Percentiles rank a stretch among this genome's conserved stretches.
These are phyloP conservation scores for Didymella segeticola DNA, from an alignment of 2,329 filamentous ascomycete species.

Conservation along the genomic window DNA sequence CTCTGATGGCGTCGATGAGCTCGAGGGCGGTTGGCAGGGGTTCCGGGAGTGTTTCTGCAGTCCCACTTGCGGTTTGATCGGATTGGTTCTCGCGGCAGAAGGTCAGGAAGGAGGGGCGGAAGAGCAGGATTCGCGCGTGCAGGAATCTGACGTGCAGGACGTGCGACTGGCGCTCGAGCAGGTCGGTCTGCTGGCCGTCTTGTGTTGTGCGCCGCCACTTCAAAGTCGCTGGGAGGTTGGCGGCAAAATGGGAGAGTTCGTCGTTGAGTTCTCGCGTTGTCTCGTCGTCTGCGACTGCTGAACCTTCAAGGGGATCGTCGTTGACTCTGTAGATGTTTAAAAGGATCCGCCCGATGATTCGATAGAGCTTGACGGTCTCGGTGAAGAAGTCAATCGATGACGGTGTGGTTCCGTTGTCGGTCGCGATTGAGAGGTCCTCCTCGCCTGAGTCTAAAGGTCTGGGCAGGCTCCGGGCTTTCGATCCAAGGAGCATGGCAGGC, in stretches of 20 bases:
- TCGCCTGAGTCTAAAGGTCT: background rate
- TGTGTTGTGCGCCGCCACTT: background rate
- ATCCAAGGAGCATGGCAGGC: slow-evolving; percentile 16
- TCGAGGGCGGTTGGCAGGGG: background rate
- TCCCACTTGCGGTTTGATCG: background rate
- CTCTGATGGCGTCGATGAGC: background rate
- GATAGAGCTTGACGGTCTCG: slow-evolving; percentile 10
- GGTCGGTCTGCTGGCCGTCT: background rate
- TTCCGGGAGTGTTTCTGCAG: background rate
- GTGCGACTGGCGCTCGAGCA: slow-evolving; percentile 10
- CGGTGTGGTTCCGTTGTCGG: background rate
- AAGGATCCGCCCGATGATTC: slow-evolving; percentile 12
- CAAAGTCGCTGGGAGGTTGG: background rate
- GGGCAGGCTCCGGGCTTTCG: slow-evolving; percentile 2
- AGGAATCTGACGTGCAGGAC: slow-evolving; percentile 15
- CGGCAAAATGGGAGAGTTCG: background rate
- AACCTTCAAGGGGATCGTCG: background rate
- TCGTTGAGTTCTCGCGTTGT: background rate
- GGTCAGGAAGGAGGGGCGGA: slow-evolving; percentile 1
- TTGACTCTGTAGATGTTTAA: slow-evolving; percentile 11
- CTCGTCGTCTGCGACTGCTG: background rate
- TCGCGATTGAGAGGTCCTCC: background rate
- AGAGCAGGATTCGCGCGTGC: slow-evolving; percentile 6
- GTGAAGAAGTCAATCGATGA: slow-evolving; percentile 14
- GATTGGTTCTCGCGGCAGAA: background rate